Conservation (phyloP, 805 yeast species). For the Blastobotrys peoriensis region DNA sequence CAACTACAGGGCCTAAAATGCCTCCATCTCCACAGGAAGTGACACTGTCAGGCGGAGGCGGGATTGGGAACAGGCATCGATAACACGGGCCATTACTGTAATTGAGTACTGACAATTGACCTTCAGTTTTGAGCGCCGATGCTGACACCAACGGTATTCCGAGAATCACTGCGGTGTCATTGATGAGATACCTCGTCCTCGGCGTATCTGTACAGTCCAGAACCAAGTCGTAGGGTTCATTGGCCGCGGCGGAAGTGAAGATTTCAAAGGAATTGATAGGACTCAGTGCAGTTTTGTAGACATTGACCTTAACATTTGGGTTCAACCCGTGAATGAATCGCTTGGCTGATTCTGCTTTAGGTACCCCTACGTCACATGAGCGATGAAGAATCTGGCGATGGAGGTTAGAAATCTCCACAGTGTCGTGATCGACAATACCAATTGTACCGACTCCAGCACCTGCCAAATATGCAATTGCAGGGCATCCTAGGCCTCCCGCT, state of each 20-base stretch:
- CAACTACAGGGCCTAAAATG: constrained; percentile 94
- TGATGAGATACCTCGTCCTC: constrained; percentile 73
- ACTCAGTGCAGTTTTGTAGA: constrained; percentile 48
- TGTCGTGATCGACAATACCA: constrained; percentile 84
- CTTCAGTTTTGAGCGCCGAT: constrained; percentile 86
- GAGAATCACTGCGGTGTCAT: constrained; percentile 70
- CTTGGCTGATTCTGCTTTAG: constrained; percentile 77
- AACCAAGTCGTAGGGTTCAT: constrained; percentile 58
- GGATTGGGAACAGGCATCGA: constrained; percentile 84
- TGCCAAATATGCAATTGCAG: constrained; percentile 74
- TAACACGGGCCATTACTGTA: constrained; percentile 82
- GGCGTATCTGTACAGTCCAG: constrained; percentile 96
- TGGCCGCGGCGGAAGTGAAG: constrained; percentile 26
- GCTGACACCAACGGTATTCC: constrained; percentile 80
- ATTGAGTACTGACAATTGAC: constrained; percentile 77
- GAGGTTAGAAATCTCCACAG: constrained; percentile 75
- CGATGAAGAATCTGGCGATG: constrained; percentile 87
- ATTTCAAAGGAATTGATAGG: constrained; percentile 58
- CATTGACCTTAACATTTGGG: constrained; percentile 53
- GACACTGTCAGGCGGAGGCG: constrained; percentile 80
- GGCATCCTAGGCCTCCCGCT: constrained; percentile 96
- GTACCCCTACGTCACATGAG: constrained; percentile 56
- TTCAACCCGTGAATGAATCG: constrained; percentile 49
- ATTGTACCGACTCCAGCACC: constrained; percentile 85
- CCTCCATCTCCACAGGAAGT: constrained; percentile 91